These are phyloP conservation scores for Talaromyces borbonicus DNA, from an alignment of 495 filamentous ascomycete genomes.

Conservation along the genomic window DNA sequence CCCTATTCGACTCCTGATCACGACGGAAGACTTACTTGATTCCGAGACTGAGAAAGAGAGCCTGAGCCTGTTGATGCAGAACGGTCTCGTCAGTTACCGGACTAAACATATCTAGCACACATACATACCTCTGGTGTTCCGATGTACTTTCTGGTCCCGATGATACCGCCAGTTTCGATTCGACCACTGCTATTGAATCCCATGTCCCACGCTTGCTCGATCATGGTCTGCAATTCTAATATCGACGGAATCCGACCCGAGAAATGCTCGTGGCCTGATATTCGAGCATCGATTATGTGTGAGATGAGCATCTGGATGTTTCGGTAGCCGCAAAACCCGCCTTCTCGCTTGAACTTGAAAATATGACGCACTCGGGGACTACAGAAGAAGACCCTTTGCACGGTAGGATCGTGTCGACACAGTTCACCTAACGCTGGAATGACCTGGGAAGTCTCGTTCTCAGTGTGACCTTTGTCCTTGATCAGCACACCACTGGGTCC, in stretches of 20 bases:
- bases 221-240: slow-evolving; percentile 74
- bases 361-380: slow-evolving; percentile 68
- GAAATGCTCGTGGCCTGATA: slow-evolving; percentile 51
- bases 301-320: slow-evolving; percentile 94
- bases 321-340: slow-evolving; percentile 94
- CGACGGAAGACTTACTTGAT: slow-evolving; percentile 44
- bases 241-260: slow-evolving; percentile 59
- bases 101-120: no score
- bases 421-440: slow-evolving; percentile 64
- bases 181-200: slow-evolving; percentile 69
- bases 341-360: slow-evolving; percentile 68
- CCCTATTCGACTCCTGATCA: slow-evolving; percentile 8
- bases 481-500: slow-evolving; percentile 38
- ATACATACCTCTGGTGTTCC: slow-evolving; percentile 75
- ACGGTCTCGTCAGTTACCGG: no score
- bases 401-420: slow-evolving; percentile 53
- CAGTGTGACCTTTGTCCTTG: slow-evolving; percentile 31
- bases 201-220: slow-evolving; percentile 83
- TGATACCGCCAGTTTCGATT: slow-evolving; percentile 78
- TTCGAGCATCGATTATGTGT: slow-evolving; percentile 53
- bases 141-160: slow-evolving; percentile 87
- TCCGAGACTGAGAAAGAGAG: slow-evolving; percentile 58
- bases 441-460: slow-evolving; percentile 58
- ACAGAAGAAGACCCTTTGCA: slow-evolving; percentile 69
- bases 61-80: slow-evolving; percentile 58